These are phyloP conservation scores for Litchi chinensis DNA, from an alignment of 345 rosid genomes.

Conservation along the genomic window DNA sequence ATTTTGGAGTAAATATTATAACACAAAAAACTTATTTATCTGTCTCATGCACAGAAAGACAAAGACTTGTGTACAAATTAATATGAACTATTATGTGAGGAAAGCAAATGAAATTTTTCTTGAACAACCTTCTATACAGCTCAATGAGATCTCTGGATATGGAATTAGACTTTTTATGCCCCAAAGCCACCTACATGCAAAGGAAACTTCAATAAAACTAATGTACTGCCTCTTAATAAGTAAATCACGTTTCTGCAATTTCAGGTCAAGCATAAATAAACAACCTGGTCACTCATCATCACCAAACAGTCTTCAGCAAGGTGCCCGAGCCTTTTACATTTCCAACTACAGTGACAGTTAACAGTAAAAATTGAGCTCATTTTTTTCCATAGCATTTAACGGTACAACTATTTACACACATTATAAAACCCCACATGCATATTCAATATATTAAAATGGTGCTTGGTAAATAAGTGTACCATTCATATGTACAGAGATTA, in stretches of 20 bases:
- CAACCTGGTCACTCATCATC: constrained; percentile 40
- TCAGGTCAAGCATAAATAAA: constrained; percentile 10
- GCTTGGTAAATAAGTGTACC: constrained; percentile 37
- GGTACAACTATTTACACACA: background rate
- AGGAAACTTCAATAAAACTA: constrained; percentile 14
- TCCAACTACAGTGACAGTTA: constrained; percentile 44
- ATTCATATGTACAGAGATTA: constrained; percentile 62
- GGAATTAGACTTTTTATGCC: constrained; percentile 33
- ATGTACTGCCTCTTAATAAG: background rate
- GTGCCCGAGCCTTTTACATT: constrained; percentile 74
- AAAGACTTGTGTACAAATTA: background rate
- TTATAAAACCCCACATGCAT: background rate
- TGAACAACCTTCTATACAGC: constrained; percentile 60
- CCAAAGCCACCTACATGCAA: constrained; percentile 33
- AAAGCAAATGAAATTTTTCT: background rate
- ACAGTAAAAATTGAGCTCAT: background rate
- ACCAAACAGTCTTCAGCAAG: constrained; percentile 70
- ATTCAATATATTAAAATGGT: background rate
- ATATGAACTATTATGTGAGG: background rate
- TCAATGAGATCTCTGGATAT: constrained; percentile 58
- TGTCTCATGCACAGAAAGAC: background rate
- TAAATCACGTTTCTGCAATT: background rate
- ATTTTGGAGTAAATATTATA: background rate
- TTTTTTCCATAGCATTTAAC: background rate
- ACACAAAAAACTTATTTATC: background rate